A percentile compares a stretch with the other conserved stretches of the same genome.
Evolutionary conservation across 441 rosid species (phyloP).

Genomic region (Melastoma candidum): DNA sequence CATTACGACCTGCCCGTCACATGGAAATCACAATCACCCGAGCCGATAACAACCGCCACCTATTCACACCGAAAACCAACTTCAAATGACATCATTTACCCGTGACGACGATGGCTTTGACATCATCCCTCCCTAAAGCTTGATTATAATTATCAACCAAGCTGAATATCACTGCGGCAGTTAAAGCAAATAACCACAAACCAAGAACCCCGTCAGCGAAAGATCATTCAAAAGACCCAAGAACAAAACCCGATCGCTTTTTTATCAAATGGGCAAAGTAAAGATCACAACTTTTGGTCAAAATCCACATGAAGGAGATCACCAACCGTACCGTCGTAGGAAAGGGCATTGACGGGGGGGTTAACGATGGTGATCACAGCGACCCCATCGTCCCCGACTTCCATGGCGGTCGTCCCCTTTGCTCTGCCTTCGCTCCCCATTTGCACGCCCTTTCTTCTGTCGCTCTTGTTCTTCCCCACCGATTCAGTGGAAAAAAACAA

Average conservation of each 20-base stretch:
- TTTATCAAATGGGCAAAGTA: too few species aligned
- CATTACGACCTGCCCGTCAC: conserved; percentile 12
- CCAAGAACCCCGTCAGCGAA: background rate
- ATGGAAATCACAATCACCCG: background rate
- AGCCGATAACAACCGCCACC: background rate
- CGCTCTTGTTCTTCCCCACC: too few species aligned
- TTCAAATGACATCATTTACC: conserved; percentile 3
- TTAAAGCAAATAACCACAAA: background rate
- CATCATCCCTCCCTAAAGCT: conserved; percentile 17
- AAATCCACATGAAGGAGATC: background rate
- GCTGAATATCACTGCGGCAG: conserved; percentile 1
- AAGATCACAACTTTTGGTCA: too few species aligned
- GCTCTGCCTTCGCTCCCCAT: background rate
- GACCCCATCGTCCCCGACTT: conserved; percentile 18
- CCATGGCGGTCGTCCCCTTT: conserved; percentile 9
- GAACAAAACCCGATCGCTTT: too few species aligned
- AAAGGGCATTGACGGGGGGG: conserved; percentile 19
- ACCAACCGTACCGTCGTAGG: conserved; percentile 9
- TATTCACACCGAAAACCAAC: background rate
- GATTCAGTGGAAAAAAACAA: too few species aligned
- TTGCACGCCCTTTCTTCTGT: too few species aligned
- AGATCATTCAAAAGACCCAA: background rate
- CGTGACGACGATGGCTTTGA: conserved; percentile 13
- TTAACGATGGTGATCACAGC: conserved; percentile 18
- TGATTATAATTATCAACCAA: conserved; percentile 8